Evolutionary conservation across 192 early-diverging fungal species (phyloP).

Genomic region (Coemansia sp.): DNA sequence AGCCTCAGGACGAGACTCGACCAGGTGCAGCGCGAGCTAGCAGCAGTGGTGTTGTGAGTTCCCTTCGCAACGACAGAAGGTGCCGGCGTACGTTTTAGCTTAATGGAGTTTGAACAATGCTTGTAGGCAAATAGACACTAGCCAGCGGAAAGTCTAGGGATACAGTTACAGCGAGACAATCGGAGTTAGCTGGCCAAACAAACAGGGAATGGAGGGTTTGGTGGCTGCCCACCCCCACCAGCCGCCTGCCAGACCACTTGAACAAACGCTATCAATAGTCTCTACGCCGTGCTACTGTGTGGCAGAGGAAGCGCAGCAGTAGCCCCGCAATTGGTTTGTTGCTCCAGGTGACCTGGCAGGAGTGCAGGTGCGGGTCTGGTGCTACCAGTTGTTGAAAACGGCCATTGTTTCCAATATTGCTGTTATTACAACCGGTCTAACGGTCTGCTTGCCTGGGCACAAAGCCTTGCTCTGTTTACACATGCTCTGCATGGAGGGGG

Average conservation of each 20-base stretch:
- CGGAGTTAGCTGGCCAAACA: neutral
- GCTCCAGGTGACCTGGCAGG: conserved; percentile 8
- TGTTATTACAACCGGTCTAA: neutral
- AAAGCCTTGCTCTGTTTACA: conserved; percentile 2
- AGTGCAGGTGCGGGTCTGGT: neutral
- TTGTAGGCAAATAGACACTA: neutral
- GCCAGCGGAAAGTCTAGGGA: neutral
- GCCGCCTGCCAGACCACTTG: neutral
- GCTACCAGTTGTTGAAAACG: neutral
- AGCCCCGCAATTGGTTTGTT: conserved; percentile 5
- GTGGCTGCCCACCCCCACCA: neutral
- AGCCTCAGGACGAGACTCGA: conserved; percentile 19
- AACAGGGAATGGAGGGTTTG: neutral
- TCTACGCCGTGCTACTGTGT: neutral
- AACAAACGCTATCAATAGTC: neutral
- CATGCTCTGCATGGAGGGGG: neutral
- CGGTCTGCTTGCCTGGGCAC: neutral
- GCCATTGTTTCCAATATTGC: conserved; percentile 8
- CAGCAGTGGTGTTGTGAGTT: conserved; percentile 18
- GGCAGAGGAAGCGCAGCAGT: conserved; percentile 3
- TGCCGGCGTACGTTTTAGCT: neutral
- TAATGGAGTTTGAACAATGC: neutral
- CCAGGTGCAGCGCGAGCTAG: conserved; percentile 41
- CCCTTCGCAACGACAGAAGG: neutral
- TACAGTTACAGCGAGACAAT: neutral